These are phyloP conservation scores for Kwoniella sp. DNA, from an alignment of 768 basidiomycete species.

Conservation along the genomic window DNA sequence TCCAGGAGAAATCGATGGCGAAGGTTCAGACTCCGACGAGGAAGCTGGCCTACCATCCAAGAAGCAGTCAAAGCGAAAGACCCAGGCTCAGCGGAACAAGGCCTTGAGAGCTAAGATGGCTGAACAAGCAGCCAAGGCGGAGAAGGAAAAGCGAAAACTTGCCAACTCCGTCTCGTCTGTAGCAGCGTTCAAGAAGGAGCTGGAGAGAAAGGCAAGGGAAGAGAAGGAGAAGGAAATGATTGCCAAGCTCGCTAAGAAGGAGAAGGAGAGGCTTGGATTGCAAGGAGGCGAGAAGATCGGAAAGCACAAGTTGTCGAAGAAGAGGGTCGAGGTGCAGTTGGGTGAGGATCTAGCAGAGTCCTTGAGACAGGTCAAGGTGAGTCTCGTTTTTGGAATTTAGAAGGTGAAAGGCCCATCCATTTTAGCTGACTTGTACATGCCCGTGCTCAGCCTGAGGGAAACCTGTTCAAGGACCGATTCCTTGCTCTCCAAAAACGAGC, in stretches of 20 bases:
- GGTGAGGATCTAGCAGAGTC: constrained; percentile 87
- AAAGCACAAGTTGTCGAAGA: constrained; percentile 72
- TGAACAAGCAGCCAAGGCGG: constrained; percentile 65
- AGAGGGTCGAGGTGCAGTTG: constrained; percentile 77
- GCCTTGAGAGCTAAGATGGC: constrained; percentile 67
- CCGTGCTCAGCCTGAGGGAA: constrained; percentile 78
- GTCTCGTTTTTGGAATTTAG: constrained; percentile 35
- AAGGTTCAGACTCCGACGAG: constrained; percentile 49
- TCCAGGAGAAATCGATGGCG: constrained; percentile 42
- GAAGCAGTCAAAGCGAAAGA: constrained; percentile 59
- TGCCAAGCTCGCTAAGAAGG: constrained; percentile 59
- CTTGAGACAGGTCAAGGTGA: constrained; percentile 77
- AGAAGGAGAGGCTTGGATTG: constrained; percentile 66
- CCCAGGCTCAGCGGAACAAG: constrained; percentile 69
- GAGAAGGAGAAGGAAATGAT: constrained; percentile 57
- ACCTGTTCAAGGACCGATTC: constrained; percentile 86
- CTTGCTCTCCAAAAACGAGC: constrained; percentile 83
- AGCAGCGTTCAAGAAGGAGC: constrained; percentile 61
- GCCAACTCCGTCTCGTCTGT: constrained; percentile 66
- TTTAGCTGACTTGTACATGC: neutral
- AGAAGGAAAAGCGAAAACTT: constrained; percentile 64
- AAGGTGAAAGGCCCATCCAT: too few relatives aligned
- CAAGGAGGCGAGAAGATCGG: constrained; percentile 72
- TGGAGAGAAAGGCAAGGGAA: constrained; percentile 50
- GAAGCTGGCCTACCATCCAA: constrained; percentile 55